A percentile compares a stretch with the other conserved stretches of the same genome.
Evolutionary conservation across 805 yeast genomes (phyloP).

Genomic region (Candida nanaspora): DNA sequence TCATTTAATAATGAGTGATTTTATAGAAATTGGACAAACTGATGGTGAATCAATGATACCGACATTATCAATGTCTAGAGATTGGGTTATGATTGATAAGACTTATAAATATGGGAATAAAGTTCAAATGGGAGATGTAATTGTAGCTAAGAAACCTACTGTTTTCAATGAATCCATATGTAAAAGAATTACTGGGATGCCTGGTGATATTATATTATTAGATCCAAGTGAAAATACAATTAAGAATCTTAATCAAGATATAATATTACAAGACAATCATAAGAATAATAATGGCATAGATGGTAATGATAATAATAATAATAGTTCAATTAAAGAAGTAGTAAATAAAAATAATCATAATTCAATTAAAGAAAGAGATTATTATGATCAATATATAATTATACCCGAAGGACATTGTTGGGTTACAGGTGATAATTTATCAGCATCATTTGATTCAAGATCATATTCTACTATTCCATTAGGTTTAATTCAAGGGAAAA

Average conservation of each 20-base stretch:
- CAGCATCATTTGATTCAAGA: constrained; percentile 83
- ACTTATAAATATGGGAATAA: constrained; percentile 53
- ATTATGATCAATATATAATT: constrained; percentile 47
- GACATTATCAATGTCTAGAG: constrained; percentile 66
- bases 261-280: not conserved
- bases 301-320: not conserved
- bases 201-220: constrained; percentile 76
- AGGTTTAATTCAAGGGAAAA: constrained; percentile 82
- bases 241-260: constrained; percentile 18
- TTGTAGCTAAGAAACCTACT: constrained; percentile 86
- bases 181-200: constrained; percentile 92
- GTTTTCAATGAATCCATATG: constrained; percentile 83
- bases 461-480: constrained; percentile 85
- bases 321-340: no score
- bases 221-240: constrained; percentile 68
- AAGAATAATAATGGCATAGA: not conserved
- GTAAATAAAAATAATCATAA: no score
- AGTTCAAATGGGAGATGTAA: constrained; percentile 75
- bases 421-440: constrained; percentile 93
- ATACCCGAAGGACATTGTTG: constrained; percentile 96
- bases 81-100: constrained; percentile 74
- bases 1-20: constrained; percentile 40
- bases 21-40: constrained; percentile 42
- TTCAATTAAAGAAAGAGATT: constrained; percentile 14
- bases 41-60: constrained; percentile 96